Evolutionary conservation across 768 basidiomycete genomes (phyloP).

Genomic region (Mycena metata): DNA sequence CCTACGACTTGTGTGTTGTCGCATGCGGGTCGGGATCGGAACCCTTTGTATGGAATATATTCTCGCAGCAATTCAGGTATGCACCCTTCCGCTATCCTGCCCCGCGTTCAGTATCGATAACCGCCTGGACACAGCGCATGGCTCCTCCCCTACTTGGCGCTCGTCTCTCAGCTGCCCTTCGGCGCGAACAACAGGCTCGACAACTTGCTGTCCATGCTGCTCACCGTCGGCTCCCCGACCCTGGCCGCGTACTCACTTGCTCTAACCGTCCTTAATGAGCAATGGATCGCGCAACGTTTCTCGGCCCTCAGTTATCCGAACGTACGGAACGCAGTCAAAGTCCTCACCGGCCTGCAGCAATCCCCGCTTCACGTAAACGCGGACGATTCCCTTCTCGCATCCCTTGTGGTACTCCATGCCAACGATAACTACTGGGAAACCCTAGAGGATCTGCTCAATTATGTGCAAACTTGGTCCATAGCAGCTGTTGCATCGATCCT

Average conservation of each 20-base stretch:
- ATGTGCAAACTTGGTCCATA: conserved; percentile 57
- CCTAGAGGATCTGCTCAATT: conserved; percentile 49
- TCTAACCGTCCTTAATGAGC: conserved; percentile 52
- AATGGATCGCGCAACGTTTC: conserved; percentile 48
- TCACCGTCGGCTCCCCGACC: conserved; percentile 55
- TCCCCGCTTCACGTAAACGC: conserved; percentile 49
- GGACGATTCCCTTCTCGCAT: conserved; percentile 46
- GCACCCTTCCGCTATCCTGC: not conserved
- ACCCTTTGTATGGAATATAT: conserved; percentile 45
- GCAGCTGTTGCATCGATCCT: no score
- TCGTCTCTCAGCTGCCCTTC: conserved; percentile 58
- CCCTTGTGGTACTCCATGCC: conserved; percentile 52
- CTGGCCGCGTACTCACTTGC: conserved; percentile 56
- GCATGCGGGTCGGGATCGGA: conserved; percentile 40
- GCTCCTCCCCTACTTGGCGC: conserved; percentile 55
- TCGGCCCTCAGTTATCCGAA: conserved; percentile 43
- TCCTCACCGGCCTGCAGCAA: conserved; percentile 52
- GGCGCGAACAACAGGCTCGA: conserved; percentile 48
- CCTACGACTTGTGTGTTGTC: conserved; percentile 42
- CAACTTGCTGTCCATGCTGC: conserved; percentile 50
- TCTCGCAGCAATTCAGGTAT: conserved; percentile 50
- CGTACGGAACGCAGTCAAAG: conserved; percentile 40
- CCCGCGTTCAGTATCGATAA: no score
- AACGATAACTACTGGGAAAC: conserved; percentile 55
- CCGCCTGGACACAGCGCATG: conserved; percentile 49